Evolutionary conservation across 495 filamentous ascomycete genomes (phyloP).

Genomic region (Neurospora sp.): DNA sequence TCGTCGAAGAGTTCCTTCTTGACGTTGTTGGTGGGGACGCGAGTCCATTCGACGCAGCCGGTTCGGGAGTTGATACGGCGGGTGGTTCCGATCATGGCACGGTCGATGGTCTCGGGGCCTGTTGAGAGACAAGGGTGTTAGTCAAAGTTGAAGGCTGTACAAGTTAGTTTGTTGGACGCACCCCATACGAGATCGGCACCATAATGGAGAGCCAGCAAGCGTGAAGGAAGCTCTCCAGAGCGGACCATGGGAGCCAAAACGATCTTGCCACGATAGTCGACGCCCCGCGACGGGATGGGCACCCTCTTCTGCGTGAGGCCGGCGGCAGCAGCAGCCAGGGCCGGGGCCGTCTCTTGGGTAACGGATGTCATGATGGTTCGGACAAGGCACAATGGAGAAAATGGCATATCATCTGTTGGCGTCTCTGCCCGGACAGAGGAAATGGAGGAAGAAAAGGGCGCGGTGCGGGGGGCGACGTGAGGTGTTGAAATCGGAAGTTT

Average conservation of each 20-base stretch:
- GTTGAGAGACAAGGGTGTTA: neutral
- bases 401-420: neutral
- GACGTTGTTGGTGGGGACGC: constrained; percentile 56
- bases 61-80: constrained; percentile 65
- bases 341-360: neutral
- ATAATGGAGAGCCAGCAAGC: constrained; percentile 80
- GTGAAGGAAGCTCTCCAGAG: constrained; percentile 83
- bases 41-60: constrained; percentile 71
- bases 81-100: constrained; percentile 74
- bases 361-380: neutral
- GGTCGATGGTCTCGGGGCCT: constrained; percentile 91
- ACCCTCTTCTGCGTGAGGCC: constrained; percentile 41
- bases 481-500: neutral
- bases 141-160: neutral
- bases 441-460: neutral
- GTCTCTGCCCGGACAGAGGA: neutral
- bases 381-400: neutral
- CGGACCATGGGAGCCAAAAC: constrained; percentile 97
- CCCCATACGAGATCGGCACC: constrained; percentile 97
- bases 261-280: constrained; percentile 86
- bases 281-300: constrained; percentile 76
- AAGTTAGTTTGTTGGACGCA: constrained; percentile 15
- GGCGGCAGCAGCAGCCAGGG: neutral
- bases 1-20: constrained; percentile 41
- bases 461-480: neutral